Percentiles rank a stretch among this genome's conserved stretches.
These are phyloP conservation scores for Cordyceps farinosa DNA, from an alignment of 2,329 filamentous ascomycete genomes.

Conservation along the genomic window DNA sequence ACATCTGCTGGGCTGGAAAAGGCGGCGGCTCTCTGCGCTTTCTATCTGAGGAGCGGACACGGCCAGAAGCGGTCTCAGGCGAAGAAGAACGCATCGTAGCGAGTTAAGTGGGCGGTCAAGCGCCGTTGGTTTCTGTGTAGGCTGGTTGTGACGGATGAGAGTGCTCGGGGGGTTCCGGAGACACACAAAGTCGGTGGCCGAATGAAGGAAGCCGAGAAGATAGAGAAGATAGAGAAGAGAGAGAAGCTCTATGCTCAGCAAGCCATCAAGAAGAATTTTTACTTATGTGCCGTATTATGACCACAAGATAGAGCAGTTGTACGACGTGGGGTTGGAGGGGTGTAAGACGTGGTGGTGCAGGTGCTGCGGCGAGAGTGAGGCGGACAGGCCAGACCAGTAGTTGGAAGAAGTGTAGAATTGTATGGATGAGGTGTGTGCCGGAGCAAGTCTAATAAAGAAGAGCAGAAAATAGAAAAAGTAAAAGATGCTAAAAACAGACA, in stretches of 20 bases:
- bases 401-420: neutral
- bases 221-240: neutral
- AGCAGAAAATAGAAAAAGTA: neutral
- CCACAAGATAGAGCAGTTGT: conserved; percentile 7
- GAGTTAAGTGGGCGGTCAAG: neutral
- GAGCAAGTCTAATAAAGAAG: neutral
- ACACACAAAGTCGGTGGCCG: neutral
- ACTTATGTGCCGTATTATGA: neutral
- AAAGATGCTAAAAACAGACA: neutral
- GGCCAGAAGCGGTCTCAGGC: conserved; percentile 21
- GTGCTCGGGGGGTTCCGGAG: neutral
- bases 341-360: conserved; percentile 15
- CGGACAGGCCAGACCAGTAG: neutral
- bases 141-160: neutral
- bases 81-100: conserved; percentile 31
- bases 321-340: conserved; percentile 7
- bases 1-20: conserved; percentile 45
- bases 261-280: conserved; percentile 6
- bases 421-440: neutral
- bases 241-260: neutral
- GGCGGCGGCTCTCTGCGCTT: conserved; percentile 28
- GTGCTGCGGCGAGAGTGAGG: conserved; percentile 2
- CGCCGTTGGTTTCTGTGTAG: conserved; percentile 14
- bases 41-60: conserved; percentile 23
- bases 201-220: neutral